Evolutionary conservation across 2,329 filamentous ascomycete genomes (phyloP).

Genomic region (Cercospora zeae-maydis): DNA sequence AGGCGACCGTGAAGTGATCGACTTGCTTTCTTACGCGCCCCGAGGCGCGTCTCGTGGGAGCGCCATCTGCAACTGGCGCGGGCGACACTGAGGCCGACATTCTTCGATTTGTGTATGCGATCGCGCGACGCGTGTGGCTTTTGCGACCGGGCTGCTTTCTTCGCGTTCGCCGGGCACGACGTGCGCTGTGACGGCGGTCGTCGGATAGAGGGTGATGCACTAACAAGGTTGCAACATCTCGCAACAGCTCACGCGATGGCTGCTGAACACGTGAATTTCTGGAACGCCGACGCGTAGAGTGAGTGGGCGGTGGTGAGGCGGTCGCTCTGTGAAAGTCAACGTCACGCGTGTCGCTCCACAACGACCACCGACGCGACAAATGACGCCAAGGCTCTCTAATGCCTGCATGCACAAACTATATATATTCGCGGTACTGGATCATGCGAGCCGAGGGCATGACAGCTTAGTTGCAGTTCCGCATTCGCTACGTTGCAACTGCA

Average conservation of each 20-base stretch:
- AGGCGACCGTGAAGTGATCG: conserved; percentile 32
- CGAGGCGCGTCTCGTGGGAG: conserved; percentile 59
- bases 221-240: neutral
- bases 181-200: neutral
- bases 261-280: neutral
- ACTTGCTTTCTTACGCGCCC: conserved; percentile 46
- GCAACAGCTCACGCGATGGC: neutral
- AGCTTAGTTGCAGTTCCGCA: neutral
- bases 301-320: neutral
- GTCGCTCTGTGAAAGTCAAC: neutral
- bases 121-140: conserved; percentile 6
- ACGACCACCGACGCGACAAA: conserved; percentile 1
- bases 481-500: no score
- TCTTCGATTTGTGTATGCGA: neutral
- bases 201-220: neutral
- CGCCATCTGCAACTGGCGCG: conserved; percentile 38
- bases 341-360: conserved; percentile 2
- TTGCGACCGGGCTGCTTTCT: conserved; percentile 3
- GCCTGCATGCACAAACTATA: neutral
- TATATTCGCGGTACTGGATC: neutral
- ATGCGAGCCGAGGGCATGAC: neutral
- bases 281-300: neutral
- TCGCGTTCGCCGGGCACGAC: conserved; percentile 1
- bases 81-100: conserved; percentile 26
- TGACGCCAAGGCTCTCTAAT: neutral